Evolutionary conservation across 139 green algal genomes (phyloP), one percentile per base, ranked within the genome.

Genomic region (Chlorella sp.): DNA sequence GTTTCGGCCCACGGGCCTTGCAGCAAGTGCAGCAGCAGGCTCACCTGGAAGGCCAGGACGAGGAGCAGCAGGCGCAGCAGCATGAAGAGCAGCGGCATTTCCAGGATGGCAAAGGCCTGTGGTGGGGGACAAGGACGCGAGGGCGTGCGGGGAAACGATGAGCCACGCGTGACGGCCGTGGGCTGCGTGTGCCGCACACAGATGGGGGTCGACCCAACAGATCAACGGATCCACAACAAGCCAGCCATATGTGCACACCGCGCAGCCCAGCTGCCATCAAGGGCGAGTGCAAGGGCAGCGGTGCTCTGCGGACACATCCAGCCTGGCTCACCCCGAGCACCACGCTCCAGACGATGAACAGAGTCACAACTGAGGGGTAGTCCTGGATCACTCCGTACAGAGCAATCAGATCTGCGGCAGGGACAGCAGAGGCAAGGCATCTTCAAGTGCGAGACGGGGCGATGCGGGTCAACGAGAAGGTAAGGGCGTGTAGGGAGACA

Each of bases 271-370:
- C 54, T 17, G 14, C 54, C 54, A 62, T 62, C 54, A n/a, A n/a
- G n/a, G n/a, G n/a, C n/a, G n/a, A n/a, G n/a, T 58, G 36, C 51
- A 56, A 54, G 36, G 76, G 9, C 75, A 68, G 51, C n/a, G 11
- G 9, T 36, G 28, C 51, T 32, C 22, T 13, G 17, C 34, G 48
- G 36, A 16, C 36, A 16, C 56, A 65, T 65, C 62, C 16, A 38
- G 28, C 28, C 3, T 38, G 28, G 8, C 76, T 82, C 60, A 83
- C 77, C 77, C 77, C 81, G 17, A 85, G 81, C n/a, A 85, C 48
- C 36, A 85, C 81, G 0, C n/a, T 60, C 81, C 81, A 85, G 26
- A 85, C 30, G 19, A 85, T 79, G 36, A 85, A 80, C n/a, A 85
- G 69, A 7, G 67, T 85, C 9, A 85, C 24, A 16, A 85, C 13